Evolutionary conservation across 2,329 filamentous ascomycete species (phyloP).

Genomic region (Botrytis squamosa): DNA sequence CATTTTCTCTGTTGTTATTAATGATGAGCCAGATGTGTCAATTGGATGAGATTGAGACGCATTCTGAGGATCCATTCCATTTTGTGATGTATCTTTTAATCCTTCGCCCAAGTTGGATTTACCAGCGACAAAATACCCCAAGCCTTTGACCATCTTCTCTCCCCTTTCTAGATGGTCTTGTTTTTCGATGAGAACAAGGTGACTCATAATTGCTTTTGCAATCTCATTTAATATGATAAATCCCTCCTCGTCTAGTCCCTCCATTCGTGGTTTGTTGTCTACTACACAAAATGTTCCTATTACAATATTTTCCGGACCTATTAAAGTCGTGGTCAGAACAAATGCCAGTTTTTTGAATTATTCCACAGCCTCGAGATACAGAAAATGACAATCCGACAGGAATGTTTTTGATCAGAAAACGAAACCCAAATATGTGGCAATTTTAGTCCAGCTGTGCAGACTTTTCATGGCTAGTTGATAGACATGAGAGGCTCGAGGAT

Average conservation of each 20-base stretch:
- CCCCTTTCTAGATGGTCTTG: slow-evolving; percentile 50
- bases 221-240: slow-evolving; percentile 55
- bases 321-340: background rate
- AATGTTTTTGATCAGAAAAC: background rate
- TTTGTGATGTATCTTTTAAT: slow-evolving; percentile 18
- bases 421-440: background rate
- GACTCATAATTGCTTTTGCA: slow-evolving; percentile 55
- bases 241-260: slow-evolving; percentile 48
- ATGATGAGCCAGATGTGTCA: background rate
- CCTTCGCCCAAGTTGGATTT: slow-evolving; percentile 38
- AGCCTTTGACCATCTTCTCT: slow-evolving; percentile 52
- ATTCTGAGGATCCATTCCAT: background rate
- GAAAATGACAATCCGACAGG: background rate
- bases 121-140: slow-evolving; percentile 53
- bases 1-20: background rate
- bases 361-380: too few species aligned
- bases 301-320: slow-evolving; percentile 36
- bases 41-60: background rate
- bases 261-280: slow-evolving; percentile 52
- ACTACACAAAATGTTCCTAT: slow-evolving; percentile 62
- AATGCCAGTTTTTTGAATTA: too few species aligned
- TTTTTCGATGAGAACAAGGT: slow-evolving; percentile 55
- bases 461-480: background rate
- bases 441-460: background rate
- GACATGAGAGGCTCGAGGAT: too few species aligned